Evolutionary conservation across 345 rosid genomes (phyloP).

Genomic region (Camelina hispida): DNA sequence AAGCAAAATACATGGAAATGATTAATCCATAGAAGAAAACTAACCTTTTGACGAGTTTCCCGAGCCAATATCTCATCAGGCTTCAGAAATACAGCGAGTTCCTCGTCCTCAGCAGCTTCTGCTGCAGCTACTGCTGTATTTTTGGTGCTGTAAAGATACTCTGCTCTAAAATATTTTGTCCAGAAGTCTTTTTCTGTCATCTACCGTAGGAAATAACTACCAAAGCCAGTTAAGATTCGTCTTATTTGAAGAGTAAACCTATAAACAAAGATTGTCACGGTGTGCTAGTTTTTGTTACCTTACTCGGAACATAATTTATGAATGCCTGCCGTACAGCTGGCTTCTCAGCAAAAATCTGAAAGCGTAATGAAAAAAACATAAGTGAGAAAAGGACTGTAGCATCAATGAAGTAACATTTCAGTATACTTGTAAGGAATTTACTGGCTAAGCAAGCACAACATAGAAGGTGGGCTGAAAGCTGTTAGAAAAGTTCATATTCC

Average conservation of each 20-base stretch:
- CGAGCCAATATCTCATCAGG: constrained; percentile 84
- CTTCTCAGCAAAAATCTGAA: constrained; percentile 94
- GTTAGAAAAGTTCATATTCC: not conserved
- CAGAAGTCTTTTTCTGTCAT: constrained; percentile 93
- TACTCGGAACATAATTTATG: constrained; percentile 77
- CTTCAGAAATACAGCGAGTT: constrained; percentile 86
- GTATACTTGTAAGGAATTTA: not conserved
- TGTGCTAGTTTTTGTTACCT: constrained; percentile 59
- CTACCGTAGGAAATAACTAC: constrained; percentile 46
- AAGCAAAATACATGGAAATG: constrained; percentile 9
- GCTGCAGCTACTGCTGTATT: constrained; percentile 82
- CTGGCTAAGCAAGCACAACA: not conserved
- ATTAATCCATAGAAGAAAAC: constrained; percentile 19
- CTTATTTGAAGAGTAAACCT: constrained; percentile 20
- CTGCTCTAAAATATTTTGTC: constrained; percentile 97
- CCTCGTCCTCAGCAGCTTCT: constrained; percentile 99
- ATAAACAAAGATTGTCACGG: constrained; percentile 24
- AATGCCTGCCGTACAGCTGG: constrained; percentile 94
- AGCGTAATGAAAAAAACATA: constrained; percentile 21
- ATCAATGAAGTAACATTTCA: constrained; percentile 1
- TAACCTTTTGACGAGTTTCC: constrained; percentile 83
- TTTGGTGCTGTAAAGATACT: constrained; percentile 78
- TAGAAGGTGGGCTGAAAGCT: constrained; percentile 8
- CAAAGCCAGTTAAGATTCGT: constrained; percentile 19
- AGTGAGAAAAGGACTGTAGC: not conserved